Evolutionary conservation across 345 rosid genomes (phyloP).

Genomic region (Brassica rapa): DNA sequence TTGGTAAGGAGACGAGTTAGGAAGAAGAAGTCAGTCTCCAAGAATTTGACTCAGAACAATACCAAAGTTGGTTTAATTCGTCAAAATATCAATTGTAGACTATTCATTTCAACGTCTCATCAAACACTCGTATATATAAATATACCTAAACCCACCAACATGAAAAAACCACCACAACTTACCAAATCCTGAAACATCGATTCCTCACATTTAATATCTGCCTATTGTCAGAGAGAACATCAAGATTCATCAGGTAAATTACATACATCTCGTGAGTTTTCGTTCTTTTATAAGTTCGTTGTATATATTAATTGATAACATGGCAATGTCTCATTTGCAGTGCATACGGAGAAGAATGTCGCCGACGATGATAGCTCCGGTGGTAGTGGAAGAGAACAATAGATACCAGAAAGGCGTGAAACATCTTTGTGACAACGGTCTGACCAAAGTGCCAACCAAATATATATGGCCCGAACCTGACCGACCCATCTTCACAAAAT

Average conservation of each 20-base stretch:
- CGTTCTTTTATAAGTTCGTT: neutral
- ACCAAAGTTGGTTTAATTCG: constrained; percentile 22
- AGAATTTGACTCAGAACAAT: constrained; percentile 33
- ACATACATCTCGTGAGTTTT: constrained; percentile 1
- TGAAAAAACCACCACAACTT: constrained; percentile 29
- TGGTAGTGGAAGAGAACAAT: constrained; percentile 35
- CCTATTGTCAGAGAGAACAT: constrained; percentile 7
- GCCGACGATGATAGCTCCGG: constrained; percentile 51
- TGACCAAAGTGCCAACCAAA: constrained; percentile 60
- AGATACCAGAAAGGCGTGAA: constrained; percentile 73
- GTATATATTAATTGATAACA: neutral
- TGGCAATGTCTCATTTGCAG: constrained; percentile 18
- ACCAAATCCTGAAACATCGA: constrained; percentile 12
- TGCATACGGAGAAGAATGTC: constrained; percentile 43
- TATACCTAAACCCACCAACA: constrained; percentile 35
- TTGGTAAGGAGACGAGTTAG: constrained; percentile 19
- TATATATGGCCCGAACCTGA: constrained; percentile 66
- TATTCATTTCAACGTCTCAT: constrained; percentile 37
- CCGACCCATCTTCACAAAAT: constrained; percentile 44
- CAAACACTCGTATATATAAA: constrained; percentile 29
- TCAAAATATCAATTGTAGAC: constrained; percentile 15
- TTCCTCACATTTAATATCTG: constrained; percentile 10
- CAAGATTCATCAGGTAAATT: constrained; percentile 36
- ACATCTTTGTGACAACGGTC: constrained; percentile 59
- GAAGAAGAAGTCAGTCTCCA: constrained; percentile 39